Percentiles rank a stretch among this genome's conserved stretches.
Conservation (phyloP, 148 eudicot species). For the Amaranthus hypochondriacus region DNA sequence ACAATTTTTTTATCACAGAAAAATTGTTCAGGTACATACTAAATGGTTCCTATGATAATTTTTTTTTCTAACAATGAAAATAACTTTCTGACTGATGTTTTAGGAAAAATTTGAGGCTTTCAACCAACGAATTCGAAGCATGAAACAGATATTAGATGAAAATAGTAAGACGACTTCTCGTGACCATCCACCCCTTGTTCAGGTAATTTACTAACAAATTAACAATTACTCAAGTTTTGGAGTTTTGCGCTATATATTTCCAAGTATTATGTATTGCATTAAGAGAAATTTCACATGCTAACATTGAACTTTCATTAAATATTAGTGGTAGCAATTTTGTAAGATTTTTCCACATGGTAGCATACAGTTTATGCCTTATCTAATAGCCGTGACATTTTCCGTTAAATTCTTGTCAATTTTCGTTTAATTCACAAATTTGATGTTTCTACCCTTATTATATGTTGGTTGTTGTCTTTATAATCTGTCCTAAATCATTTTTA, state of each 20-base stretch:
- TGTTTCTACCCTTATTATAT: too few relatives aligned
- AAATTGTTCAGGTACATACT: constrained; percentile 34
- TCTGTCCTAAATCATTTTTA: too few relatives aligned
- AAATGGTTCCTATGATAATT: not conserved
- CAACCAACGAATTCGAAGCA: constrained; percentile 28
- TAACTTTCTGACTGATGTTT: not conserved
- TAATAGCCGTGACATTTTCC: too few relatives aligned
- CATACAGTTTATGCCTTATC: too few relatives aligned
- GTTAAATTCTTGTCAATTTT: too few relatives aligned
- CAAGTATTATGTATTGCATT: not conserved
- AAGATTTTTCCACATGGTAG: too few relatives aligned
- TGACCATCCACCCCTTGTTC: constrained; percentile 30
- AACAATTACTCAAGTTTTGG: constrained; percentile 25
- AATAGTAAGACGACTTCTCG: constrained; percentile 14
- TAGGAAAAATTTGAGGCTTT: constrained; percentile 49
- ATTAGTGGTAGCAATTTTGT: too few relatives aligned
- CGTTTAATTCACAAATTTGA: too few relatives aligned
- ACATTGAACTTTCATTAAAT: too few relatives aligned
- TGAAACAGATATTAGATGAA: constrained; percentile 17
- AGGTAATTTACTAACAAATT: constrained; percentile 18
- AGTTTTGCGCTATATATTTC: constrained; percentile 17
- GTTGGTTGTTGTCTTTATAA: too few relatives aligned
- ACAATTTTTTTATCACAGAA: constrained; percentile 36
- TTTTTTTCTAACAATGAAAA: not conserved
- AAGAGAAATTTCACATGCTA: too few relatives aligned